These are phyloP conservation scores for Metschnikowia dekortorum DNA, from an alignment of 805 yeast species.

Conservation along the genomic window DNA sequence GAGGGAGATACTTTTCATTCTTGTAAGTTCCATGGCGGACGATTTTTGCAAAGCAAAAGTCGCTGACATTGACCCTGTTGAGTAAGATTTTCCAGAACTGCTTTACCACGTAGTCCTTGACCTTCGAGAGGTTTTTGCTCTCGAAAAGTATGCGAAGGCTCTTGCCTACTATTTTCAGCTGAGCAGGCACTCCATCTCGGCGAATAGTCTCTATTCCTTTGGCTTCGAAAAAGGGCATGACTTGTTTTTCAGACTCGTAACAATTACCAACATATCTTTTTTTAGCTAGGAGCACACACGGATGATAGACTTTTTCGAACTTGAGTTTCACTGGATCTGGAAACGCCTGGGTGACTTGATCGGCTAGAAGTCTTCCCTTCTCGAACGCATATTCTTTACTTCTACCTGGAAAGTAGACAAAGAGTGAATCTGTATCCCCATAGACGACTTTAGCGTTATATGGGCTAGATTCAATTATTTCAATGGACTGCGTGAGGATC, in stretches of 20 bases:
- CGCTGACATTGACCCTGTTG: constrained; percentile 67
- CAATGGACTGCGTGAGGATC: constrained; percentile 66
- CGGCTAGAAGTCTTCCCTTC: constrained; percentile 69
- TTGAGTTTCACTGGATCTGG: constrained; percentile 82
- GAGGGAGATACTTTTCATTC: constrained; percentile 69
- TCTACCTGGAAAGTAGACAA: constrained; percentile 85
- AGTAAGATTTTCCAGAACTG: constrained; percentile 64
- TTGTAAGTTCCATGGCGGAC: constrained; percentile 83
- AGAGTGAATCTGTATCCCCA: constrained; percentile 94
- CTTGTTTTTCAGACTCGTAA: constrained; percentile 56
- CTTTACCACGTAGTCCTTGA: constrained; percentile 58
- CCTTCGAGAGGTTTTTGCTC: constrained; percentile 62
- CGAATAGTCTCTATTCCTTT: constrained; percentile 95
- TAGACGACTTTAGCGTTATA: constrained; percentile 94
- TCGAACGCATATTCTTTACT: constrained; percentile 71
- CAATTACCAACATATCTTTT: constrained; percentile 89
- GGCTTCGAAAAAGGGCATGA: constrained; percentile 75
- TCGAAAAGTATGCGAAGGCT: constrained; percentile 66
- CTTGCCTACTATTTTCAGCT: constrained; percentile 74
- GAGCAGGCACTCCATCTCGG: constrained; percentile 93
- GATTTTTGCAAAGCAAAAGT: constrained; percentile 88
- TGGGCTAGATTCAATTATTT: constrained; percentile 54
- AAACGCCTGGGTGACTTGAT: constrained; percentile 53
- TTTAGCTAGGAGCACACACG: constrained; percentile 76
- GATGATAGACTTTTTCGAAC: constrained; percentile 90